These are phyloP conservation scores for Aspergillus unguis DNA, from an alignment of 2,329 filamentous ascomycete genomes.

Conservation along the genomic window DNA sequence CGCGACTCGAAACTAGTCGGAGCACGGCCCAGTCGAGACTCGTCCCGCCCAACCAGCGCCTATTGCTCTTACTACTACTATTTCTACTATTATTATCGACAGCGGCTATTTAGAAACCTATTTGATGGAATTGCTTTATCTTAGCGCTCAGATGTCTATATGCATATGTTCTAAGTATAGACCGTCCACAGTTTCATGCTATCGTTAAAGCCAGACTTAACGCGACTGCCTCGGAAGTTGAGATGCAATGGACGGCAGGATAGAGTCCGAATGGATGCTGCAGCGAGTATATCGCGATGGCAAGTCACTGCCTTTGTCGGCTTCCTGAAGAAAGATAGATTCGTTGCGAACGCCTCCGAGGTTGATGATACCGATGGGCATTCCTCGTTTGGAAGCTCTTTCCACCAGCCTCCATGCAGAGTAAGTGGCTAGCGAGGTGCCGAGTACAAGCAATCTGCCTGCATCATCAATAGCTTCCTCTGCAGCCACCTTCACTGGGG, in stretches of 20 bases:
- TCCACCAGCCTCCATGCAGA: slow-evolving; percentile 90
- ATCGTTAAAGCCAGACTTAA: not conserved
- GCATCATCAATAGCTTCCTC: slow-evolving; percentile 77
- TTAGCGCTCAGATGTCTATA: not conserved
- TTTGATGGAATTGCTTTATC: not conserved
- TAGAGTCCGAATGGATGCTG: slow-evolving; percentile 40
- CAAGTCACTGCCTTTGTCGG: slow-evolving; percentile 17
- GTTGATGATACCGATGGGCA: slow-evolving; percentile 85
- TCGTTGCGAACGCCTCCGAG: slow-evolving; percentile 55
- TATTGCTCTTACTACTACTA: not conserved
- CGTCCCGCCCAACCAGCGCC: slow-evolving; percentile 4
- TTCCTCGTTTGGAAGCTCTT: slow-evolving; percentile 73
- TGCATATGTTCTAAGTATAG: not conserved
- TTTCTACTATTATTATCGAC: slow-evolving; percentile 5
- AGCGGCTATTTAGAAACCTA: not conserved
- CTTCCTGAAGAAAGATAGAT: slow-evolving; percentile 38
- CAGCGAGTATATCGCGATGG: slow-evolving; percentile 38
- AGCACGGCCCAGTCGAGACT: slow-evolving; percentile 2
- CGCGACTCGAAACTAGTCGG: slow-evolving; percentile 4
- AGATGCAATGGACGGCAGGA: slow-evolving; percentile 41
- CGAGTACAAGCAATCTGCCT: slow-evolving; percentile 71
- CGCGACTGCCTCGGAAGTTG: slow-evolving; percentile 22
- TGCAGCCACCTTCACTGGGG: slow-evolving; percentile 67
- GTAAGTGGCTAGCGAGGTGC: slow-evolving; percentile 89
- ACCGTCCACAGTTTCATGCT: not conserved